A percentile compares a stretch with the other conserved stretches of the same genome.
phyloP scores from a whole-genome alignment of 2,329 filamentous ascomycete genomes.

The Aspergillus alliaceus region DNA sequence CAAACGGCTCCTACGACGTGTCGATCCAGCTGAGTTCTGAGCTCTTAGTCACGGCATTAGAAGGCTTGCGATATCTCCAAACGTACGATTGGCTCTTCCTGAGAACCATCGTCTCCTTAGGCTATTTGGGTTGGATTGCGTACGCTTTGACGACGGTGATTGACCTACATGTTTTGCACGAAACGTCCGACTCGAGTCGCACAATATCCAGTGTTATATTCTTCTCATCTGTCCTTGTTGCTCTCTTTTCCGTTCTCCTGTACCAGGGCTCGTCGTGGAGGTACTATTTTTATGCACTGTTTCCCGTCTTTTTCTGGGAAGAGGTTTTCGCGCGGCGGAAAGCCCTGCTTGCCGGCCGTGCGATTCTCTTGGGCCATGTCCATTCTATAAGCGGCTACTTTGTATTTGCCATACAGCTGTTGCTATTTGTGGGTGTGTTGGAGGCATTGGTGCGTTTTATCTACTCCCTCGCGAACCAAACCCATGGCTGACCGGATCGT shows the following conservation, averaged over 20 bases:
- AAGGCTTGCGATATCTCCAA: constrained; percentile 88
- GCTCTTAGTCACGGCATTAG: constrained; percentile 73
- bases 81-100: constrained; percentile 99
- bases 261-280: constrained; percentile 75
- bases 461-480: background rate
- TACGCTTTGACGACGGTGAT: constrained; percentile 88
- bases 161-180: constrained; percentile 80
- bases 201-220: constrained; percentile 59
- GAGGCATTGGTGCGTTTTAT: constrained; percentile 67
- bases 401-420: constrained; percentile 62
- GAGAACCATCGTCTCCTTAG: constrained; percentile 79
- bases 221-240: constrained; percentile 75
- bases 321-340: constrained; percentile 79
- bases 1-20: constrained; percentile 65
- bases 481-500: constrained; percentile 4
- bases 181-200: constrained; percentile 63
- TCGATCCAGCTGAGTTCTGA: constrained; percentile 77
- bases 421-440: constrained; percentile 72
- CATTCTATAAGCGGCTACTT: constrained; percentile 58
- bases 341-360: constrained; percentile 66
- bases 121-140: constrained; percentile 93
- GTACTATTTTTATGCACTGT: constrained; percentile 90
- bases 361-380: constrained; percentile 68
- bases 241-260: constrained; percentile 75
- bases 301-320: constrained; percentile 95